phyloP scores from a whole-genome alignment of 2,329 filamentous ascomycete species.

The Claviceps pazoutovae region DNA sequence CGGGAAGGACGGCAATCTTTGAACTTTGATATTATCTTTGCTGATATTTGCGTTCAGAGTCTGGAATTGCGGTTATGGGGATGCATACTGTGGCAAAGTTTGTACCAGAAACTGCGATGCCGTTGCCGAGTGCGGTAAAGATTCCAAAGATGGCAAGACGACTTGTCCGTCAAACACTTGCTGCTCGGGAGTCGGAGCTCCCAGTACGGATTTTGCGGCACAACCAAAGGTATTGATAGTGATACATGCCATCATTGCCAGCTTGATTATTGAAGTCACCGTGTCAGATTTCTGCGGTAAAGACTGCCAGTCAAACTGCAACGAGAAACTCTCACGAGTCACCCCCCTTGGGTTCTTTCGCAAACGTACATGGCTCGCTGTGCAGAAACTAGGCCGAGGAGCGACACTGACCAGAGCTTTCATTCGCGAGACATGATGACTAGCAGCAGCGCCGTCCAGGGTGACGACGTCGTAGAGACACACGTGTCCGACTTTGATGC shows the following conservation, averaged over 20 bases:
- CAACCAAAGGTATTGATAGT: not conserved
- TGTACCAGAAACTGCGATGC: slow-evolving; percentile 9
- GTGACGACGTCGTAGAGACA: no score
- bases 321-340: not conserved
- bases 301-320: slow-evolving; percentile 11
- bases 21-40: no score
- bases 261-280: not conserved
- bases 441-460: no score
- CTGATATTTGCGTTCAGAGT: not conserved
- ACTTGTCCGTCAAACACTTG: slow-evolving; percentile 24
- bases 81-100: not conserved
- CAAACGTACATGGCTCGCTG: no score
- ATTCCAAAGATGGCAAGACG: slow-evolving; percentile 9
- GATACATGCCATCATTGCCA: not conserved
- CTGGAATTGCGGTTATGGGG: not conserved
- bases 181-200: not conserved
- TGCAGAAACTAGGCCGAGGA: no score
- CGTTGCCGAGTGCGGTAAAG: slow-evolving; percentile 17
- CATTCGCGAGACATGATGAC: no score
- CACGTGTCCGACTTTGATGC: no score
- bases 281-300: slow-evolving; percentile 11
- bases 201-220: slow-evolving; percentile 7
- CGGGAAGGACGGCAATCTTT: no score
- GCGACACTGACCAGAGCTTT: no score
- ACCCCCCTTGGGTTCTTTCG: not conserved